Percentiles rank a stretch among this genome's conserved stretches.
These are phyloP conservation scores for Juglanconis sp. DNA, from an alignment of 2,329 filamentous ascomycete genomes.

Conservation along the genomic window DNA sequence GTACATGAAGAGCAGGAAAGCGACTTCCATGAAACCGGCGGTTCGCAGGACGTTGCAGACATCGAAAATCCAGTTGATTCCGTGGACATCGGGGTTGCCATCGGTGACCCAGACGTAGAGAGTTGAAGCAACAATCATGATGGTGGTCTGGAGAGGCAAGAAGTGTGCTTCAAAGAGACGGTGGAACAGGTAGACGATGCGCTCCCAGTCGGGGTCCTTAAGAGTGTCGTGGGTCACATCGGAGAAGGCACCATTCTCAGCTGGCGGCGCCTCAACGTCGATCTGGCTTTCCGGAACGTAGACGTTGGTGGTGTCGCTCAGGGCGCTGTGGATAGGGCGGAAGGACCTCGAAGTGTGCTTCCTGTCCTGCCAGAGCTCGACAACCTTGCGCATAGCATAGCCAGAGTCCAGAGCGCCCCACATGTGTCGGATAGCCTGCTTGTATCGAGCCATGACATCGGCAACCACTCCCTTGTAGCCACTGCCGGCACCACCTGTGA, in stretches of 20 bases:
- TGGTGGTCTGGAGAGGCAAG: constrained; percentile 64
- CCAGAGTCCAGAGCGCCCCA: constrained; percentile 71
- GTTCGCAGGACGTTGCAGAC: constrained; percentile 59
- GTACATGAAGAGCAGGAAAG: constrained; percentile 63
- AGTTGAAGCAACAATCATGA: constrained; percentile 60
- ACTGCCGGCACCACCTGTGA: constrained; percentile 56
- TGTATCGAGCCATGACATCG: constrained; percentile 65
- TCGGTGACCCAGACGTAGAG: constrained; percentile 56
- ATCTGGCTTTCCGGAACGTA: constrained; percentile 46
- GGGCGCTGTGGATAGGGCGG: constrained; percentile 52
- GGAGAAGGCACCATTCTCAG: constrained; percentile 52
- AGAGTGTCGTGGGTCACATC: constrained; percentile 51
- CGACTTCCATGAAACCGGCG: constrained; percentile 60
- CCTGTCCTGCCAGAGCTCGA: constrained; percentile 56
- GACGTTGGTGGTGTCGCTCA: constrained; percentile 42
- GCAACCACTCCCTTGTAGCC: constrained; percentile 51
- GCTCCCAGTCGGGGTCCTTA: constrained; percentile 51
- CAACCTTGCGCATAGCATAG: constrained; percentile 57
- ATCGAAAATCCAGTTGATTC: constrained; percentile 57
- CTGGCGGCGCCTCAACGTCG: constrained; percentile 34
- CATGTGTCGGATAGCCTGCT: constrained; percentile 72
- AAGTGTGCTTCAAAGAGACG: constrained; percentile 74
- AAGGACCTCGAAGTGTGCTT: constrained; percentile 54
- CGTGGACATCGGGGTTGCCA: constrained; percentile 46
- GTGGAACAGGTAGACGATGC: constrained; percentile 57